phyloP scores from a whole-genome alignment of 2,329 filamentous ascomycete species.

The Sphaceloma murrayae region DNA sequence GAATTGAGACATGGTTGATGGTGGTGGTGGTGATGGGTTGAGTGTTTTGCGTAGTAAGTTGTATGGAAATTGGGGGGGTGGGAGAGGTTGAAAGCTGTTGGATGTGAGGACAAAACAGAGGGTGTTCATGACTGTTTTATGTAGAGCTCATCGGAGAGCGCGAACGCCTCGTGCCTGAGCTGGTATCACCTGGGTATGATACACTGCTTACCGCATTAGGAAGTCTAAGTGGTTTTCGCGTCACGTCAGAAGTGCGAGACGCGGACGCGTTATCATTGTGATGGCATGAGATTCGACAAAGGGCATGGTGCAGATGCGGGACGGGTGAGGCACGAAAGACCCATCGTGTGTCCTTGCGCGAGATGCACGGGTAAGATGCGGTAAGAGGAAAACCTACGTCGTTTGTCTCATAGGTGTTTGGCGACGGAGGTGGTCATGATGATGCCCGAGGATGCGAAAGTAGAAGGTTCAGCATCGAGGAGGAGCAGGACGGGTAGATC shows the following conservation, averaged over 20 bases:
- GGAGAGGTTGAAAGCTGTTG: not conserved
- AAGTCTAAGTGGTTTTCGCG: conserved; percentile 13
- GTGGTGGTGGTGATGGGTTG: conserved; percentile 1
- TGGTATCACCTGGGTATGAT: not conserved
- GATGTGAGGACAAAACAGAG: too few species aligned
- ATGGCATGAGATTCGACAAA: conserved; percentile 6
- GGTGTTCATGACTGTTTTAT: not conserved
- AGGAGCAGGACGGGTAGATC: conserved; percentile 7
- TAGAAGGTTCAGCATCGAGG: not conserved
- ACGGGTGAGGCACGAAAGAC: conserved; percentile 1
- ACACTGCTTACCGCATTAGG: conserved; percentile 4
- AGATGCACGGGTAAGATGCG: not conserved
- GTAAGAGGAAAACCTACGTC: not conserved
- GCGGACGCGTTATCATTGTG: conserved; percentile 8
- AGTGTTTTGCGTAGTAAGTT: too few species aligned
- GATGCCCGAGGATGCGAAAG: conserved; percentile 1
- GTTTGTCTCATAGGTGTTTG: not conserved
- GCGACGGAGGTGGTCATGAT: conserved; percentile 8
- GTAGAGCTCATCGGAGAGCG: not conserved
- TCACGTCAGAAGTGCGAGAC: conserved; percentile 10
- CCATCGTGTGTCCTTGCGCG: not conserved
- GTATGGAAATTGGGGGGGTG: not conserved
- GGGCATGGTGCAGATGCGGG: conserved; percentile 5
- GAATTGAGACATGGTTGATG: conserved; percentile 17
- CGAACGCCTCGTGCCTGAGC: not conserved